phyloP scores from a whole-genome alignment of 1,284 basidiomycete species.

The Melampsora larici-populina region DNA sequence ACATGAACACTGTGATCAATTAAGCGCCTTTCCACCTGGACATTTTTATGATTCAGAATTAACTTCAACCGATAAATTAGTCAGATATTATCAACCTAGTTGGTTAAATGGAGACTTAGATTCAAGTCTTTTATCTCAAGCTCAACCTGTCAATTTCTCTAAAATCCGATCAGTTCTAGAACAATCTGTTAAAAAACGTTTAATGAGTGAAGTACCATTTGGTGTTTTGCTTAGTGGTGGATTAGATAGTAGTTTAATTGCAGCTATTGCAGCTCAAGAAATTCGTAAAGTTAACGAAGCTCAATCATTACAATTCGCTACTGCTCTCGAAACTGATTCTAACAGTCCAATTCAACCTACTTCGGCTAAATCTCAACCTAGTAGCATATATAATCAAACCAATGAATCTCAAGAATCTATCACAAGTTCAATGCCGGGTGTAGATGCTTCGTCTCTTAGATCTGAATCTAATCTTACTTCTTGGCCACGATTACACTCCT shows the following conservation, averaged over 20 bases:
- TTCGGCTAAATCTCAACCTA: constrained; percentile 45
- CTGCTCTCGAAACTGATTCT: constrained; percentile 8
- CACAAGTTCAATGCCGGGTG: constrained; percentile 49
- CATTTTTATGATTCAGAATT: constrained; percentile 78
- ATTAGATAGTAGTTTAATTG: constrained; percentile 92
- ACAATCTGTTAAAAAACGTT: constrained; percentile 84
- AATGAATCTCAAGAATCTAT: constrained; percentile 30
- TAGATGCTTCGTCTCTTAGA: constrained; percentile 49
- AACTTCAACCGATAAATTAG: constrained; percentile 64
- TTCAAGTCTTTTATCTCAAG: constrained; percentile 62
- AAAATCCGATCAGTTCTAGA: constrained; percentile 78
- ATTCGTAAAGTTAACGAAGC: constrained; percentile 84
- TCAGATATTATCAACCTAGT: constrained; percentile 75
- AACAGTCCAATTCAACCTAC: constrained; percentile 21
- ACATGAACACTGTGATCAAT: constrained; percentile 85
- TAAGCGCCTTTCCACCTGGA: constrained; percentile 94
- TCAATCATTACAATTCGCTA: constrained; percentile 59
- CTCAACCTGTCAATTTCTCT: constrained; percentile 66
- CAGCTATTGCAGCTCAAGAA: constrained; percentile 91
- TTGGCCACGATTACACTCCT: constrained; percentile 97
- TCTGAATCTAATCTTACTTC: constrained; percentile 67
- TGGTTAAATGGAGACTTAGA: constrained; percentile 80
- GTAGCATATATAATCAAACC: constrained; percentile 43
- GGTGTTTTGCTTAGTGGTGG: constrained; percentile 95
- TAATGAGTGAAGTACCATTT: constrained; percentile 99